Evolutionary conservation across 2,329 filamentous ascomycete genomes (phyloP).

Genomic region (Coccinonectria pachysandricola): DNA sequence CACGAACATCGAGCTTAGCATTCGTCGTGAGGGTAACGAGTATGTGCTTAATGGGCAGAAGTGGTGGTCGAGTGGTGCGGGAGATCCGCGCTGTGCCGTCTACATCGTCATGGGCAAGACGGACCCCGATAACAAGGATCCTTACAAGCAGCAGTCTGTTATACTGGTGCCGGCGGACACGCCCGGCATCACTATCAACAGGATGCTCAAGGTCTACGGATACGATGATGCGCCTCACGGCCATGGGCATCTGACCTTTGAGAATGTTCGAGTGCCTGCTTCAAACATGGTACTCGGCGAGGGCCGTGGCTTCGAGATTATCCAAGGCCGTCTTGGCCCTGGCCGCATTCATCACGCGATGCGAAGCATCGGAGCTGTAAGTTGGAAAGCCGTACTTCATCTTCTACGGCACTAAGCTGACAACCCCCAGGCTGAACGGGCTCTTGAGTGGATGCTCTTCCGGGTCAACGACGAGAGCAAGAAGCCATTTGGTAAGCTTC

Average conservation of each 20-base stretch:
- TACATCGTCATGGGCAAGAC: constrained; percentile 97
- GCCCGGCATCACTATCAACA: constrained; percentile 81
- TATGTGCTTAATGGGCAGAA: constrained; percentile 93
- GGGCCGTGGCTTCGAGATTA: constrained; percentile 94
- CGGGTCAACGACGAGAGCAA: constrained; percentile 88
- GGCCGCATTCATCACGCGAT: constrained; percentile 97
- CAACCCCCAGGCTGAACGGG: constrained; percentile 58
- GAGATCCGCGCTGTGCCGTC: constrained; percentile 82
- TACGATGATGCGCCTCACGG: constrained; percentile 98
- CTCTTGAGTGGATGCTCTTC: constrained; percentile 89
- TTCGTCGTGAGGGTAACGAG: constrained; percentile 72
- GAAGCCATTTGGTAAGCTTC: constrained; percentile 80
- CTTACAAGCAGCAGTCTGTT: constrained; percentile 88
- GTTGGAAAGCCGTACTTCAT: constrained; percentile 14
- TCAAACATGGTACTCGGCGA: constrained; percentile 83
- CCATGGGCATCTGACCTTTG: constrained; percentile 85
- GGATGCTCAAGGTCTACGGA: constrained; percentile 89
- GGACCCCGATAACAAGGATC: constrained; percentile 61
- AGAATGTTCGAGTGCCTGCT: constrained; percentile 78
- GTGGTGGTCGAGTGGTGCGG: constrained; percentile 98
- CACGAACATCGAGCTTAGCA: constrained; percentile 80
- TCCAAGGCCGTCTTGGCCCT: constrained; percentile 90
- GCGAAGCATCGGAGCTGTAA: constrained; percentile 77
- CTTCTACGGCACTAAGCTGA: constrained; percentile 3
- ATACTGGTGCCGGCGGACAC: constrained; percentile 74